phyloP scores from a whole-genome alignment of 2,329 filamentous ascomycete genomes.

The Pestalotiopsis sp. region DNA sequence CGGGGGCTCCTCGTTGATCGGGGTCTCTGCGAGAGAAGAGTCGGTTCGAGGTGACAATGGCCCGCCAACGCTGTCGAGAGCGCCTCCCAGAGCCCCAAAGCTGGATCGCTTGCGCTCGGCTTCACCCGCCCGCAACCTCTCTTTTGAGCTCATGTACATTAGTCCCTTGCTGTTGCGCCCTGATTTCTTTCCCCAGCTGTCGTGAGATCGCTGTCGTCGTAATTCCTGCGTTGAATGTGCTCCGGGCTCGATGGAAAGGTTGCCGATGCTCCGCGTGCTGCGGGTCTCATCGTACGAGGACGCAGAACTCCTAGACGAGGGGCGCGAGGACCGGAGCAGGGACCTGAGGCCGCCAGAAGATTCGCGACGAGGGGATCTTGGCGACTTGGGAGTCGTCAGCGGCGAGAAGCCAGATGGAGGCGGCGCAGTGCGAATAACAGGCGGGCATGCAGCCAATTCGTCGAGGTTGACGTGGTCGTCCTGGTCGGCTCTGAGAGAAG shows the following conservation, averaged over 20 bases:
- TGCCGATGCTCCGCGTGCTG: slow-evolving; percentile 67
- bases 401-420: slow-evolving; percentile 76
- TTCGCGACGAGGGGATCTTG: slow-evolving; percentile 52
- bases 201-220: slow-evolving; percentile 56
- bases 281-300: slow-evolving; percentile 61
- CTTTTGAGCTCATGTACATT: slow-evolving; percentile 76
- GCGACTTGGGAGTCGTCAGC: slow-evolving; percentile 65
- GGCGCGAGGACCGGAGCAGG: slow-evolving; percentile 62
- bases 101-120: slow-evolving; percentile 61
- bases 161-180: slow-evolving; percentile 58
- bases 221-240: slow-evolving; percentile 51
- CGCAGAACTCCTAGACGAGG: slow-evolving; percentile 61
- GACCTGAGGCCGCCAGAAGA: slow-evolving; percentile 56
- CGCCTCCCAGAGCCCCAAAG: slow-evolving; percentile 41
- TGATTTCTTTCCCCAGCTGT: slow-evolving; percentile 65
- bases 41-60: slow-evolving; percentile 43
- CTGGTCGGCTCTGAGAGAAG: slow-evolving; percentile 50
- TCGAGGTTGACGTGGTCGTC: slow-evolving; percentile 55
- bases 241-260: slow-evolving; percentile 64
- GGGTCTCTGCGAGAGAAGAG: slow-evolving; percentile 53
- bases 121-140: slow-evolving; percentile 66
- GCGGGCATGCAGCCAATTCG: slow-evolving; percentile 65
- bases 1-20: slow-evolving; percentile 59
- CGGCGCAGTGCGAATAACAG: slow-evolving; percentile 81
- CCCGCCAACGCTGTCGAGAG: slow-evolving; percentile 40